These are phyloP conservation scores for Stephania japonica DNA, from an alignment of 164 flowering plant genomes.

Conservation along the genomic window DNA sequence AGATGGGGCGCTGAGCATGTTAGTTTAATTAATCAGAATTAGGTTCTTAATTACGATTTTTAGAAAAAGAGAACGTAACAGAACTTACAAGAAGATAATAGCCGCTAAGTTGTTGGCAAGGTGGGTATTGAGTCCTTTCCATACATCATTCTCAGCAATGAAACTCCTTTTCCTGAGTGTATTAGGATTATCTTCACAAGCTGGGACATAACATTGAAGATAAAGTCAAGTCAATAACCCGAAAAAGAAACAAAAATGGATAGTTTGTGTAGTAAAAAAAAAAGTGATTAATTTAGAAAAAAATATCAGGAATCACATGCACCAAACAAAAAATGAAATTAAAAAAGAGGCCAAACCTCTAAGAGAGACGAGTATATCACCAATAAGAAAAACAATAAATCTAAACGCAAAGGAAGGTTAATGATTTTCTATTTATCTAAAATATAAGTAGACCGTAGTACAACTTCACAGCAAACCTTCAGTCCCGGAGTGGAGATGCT, in stretches of 20 bases:
- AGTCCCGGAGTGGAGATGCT: slow-evolving; percentile 14
- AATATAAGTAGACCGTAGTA: neutral
- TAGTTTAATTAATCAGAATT: too few species aligned
- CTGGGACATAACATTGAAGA: neutral
- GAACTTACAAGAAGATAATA: neutral
- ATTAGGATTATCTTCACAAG: neutral
- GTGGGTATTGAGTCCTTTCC: neutral
- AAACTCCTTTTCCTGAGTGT: neutral
- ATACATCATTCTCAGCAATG: neutral
- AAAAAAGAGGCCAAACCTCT: neutral
- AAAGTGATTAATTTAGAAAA: too few species aligned
- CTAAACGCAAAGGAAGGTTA: neutral
- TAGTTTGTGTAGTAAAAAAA: too few species aligned
- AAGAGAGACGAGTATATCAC: neutral
- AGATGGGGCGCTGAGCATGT: neutral
- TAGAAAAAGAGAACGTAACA: neutral
- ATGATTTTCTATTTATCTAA: neutral
- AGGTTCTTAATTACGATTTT: neutral
- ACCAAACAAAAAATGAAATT: neutral
- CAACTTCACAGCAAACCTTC: neutral
- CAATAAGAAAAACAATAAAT: neutral
- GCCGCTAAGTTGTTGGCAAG: neutral
- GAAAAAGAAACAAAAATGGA: neutral
- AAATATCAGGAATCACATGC: neutral
- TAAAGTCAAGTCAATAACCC: neutral